These are phyloP conservation scores for Cladophialophora immunda DNA, from an alignment of 2,329 filamentous ascomycete genomes.

Conservation along the genomic window DNA sequence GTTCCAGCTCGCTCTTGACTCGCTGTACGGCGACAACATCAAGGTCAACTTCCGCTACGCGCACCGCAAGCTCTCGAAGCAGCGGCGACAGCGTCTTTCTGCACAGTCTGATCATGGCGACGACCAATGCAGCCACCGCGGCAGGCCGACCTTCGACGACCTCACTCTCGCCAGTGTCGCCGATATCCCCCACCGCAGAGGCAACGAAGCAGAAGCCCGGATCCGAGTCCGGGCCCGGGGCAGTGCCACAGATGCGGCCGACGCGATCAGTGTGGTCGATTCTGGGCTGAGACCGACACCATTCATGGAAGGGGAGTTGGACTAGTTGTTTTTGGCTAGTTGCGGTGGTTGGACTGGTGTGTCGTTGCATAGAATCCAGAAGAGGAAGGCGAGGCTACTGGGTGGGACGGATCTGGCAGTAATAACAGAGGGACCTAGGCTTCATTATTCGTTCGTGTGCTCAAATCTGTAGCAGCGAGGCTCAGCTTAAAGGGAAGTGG, in stretches of 20 bases:
- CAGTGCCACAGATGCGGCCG: neutral
- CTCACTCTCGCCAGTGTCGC: neutral
- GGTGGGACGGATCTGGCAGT: no score
- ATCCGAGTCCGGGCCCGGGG: neutral
- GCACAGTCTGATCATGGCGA: slow-evolving; percentile 13
- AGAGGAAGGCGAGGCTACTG: neutral
- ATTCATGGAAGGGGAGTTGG: neutral
- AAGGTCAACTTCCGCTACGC: neutral
- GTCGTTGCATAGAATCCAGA: neutral
- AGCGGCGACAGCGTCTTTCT: slow-evolving; percentile 13
- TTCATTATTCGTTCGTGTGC: no score
- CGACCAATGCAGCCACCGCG: slow-evolving; percentile 2
- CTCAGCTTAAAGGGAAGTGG: no score
- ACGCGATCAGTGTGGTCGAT: neutral
- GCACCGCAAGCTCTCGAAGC: neutral
- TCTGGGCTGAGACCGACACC: neutral
- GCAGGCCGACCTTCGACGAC: neutral
- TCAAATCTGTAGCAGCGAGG: no score
- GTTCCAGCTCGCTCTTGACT: slow-evolving; percentile 6
- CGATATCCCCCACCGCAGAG: neutral
- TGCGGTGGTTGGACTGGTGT: no score
- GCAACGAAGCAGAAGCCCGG: neutral
- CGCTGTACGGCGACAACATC: neutral
- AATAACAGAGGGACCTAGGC: neutral
- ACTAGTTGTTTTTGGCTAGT: neutral